Percentiles rank a stretch among this genome's conserved stretches.
phyloP scores from a whole-genome alignment of 2,329 filamentous ascomycete species.

The Scopulariopsis brevicaulis region DNA sequence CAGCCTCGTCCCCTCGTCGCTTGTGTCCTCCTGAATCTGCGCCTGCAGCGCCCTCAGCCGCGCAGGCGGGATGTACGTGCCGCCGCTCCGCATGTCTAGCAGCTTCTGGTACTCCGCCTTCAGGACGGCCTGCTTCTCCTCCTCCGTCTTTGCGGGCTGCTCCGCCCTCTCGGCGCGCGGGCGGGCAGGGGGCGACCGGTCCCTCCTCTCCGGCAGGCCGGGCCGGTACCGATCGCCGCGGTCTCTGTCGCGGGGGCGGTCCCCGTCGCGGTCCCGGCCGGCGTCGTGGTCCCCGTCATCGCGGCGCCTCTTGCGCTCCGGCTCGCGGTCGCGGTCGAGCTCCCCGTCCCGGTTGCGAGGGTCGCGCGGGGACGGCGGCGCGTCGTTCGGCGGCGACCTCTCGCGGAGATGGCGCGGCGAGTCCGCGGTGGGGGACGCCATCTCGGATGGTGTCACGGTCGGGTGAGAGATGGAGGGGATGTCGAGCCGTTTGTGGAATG shows the following conservation, averaged over 20 bases:
- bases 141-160: constrained; percentile 46
- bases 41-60: constrained; percentile 84
- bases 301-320: constrained; percentile 8
- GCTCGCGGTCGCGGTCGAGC: constrained; percentile 10
- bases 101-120: constrained; percentile 93
- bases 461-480: not conserved
- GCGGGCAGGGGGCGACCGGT: constrained; percentile 17
- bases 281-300: constrained; percentile 2
- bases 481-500: not conserved
- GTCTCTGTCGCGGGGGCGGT: constrained; percentile 27
- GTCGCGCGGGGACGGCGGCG: constrained; percentile 10
- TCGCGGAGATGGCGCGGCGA: constrained; percentile 5
- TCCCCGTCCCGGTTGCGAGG: constrained; percentile 20
- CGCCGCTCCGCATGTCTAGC: constrained; percentile 83
- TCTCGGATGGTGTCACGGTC: constrained; percentile 10
- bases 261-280: constrained; percentile 8
- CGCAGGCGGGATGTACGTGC: constrained; percentile 92
- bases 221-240: constrained; percentile 37
- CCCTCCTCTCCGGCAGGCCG: constrained; percentile 13
- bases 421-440: constrained; percentile 32
- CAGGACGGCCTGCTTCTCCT: constrained; percentile 76
- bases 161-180: not conserved
- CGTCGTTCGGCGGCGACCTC: constrained; percentile 4
- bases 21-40: constrained; percentile 92
- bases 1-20: constrained; percentile 97